Evolutionary conservation across 2,329 filamentous ascomycete species (phyloP).

Genomic region (Verticillium tricorpus): DNA sequence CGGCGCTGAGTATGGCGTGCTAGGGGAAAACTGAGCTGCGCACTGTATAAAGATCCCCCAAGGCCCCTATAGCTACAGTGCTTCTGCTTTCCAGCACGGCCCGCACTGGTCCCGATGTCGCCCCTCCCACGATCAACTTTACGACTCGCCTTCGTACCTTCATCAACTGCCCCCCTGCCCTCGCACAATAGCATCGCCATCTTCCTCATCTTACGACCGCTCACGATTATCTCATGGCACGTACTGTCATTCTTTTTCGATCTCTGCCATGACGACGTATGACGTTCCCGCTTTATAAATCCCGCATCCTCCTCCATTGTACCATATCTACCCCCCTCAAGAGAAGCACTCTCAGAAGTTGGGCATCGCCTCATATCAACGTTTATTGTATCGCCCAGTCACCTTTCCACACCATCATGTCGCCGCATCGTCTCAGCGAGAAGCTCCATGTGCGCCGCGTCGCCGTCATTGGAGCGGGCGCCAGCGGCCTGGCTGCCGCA

Average conservation of each 20-base stretch:
- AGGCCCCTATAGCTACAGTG: neutral
- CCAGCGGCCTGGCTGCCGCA: slow-evolving; percentile 60
- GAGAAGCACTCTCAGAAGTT: neutral
- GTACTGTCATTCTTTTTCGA: neutral
- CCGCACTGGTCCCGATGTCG: neutral
- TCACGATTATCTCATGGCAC: neutral
- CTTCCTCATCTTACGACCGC: neutral
- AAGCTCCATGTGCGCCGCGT: slow-evolving; percentile 39
- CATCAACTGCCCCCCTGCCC: neutral
- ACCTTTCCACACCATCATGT: slow-evolving; percentile 8
- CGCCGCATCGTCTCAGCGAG: slow-evolving; percentile 11
- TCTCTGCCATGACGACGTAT: neutral
- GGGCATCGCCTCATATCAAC: neutral
- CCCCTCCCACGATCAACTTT: neutral
- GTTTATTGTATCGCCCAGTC: neutral
- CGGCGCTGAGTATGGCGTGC: neutral
- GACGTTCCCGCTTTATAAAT: neutral
- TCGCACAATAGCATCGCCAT: neutral
- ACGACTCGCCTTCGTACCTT: neutral
- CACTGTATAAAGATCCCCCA: neutral
- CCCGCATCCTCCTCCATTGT: neutral
- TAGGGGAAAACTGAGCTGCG: neutral
- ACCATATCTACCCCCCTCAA: neutral
- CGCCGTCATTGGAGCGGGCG: slow-evolving; percentile 70
- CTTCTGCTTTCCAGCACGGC: neutral